Evolutionary conservation across 2,329 filamentous ascomycete species (phyloP), one percentile per base, ranked within the genome.

Genomic region (Aureobasidium sp.): DNA sequence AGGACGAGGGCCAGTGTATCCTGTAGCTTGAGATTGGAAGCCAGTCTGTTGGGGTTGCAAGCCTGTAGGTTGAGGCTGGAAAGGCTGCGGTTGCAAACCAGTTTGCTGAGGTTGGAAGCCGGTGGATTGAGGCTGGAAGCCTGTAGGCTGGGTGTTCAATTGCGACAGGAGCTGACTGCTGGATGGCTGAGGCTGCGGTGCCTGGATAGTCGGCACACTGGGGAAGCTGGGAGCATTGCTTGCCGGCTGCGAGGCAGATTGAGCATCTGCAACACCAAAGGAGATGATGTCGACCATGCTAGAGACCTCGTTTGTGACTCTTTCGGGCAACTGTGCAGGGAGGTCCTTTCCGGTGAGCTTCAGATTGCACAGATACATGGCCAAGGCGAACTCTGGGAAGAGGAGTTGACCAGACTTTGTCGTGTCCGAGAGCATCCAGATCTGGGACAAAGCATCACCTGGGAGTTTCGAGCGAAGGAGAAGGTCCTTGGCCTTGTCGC

Each of bases 251-350:
- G 81, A 75, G 42, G 74, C 73, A 17, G 76, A 67, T 9, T 61
- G 54, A 29, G 93, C 87, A 65, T 99, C 94, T 0, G 84, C 85
- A 25, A 96, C 83, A 66, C 87, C 90, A 72, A 99, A 99, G 62
- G 91, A 96, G 70, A 99, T 99, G 60, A 99, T 99, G 71, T 99
- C 94, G 42, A 99, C 94, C 92, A 99, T 97, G 75, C 94, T 96
- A 3, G 93, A 97, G 19, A 99, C 94, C 74, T 99, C 94, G 69
- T 99, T 99, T 77, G 86, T 88, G 65, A 99, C 86, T 62, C 84
- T 87, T 33, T 96, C 91, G 0, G 94, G 94, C 10, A 99, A 79
- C 6, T 71, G 74, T 1, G 80, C 70, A 0, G 94, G 94, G 25
- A 99, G 75, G 0, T 86, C 79, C 74, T 95, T 96, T 62, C 91